Evolutionary conservation across 768 basidiomycete genomes (phyloP).

Genomic region (Rhizopogon vinicolor): DNA sequence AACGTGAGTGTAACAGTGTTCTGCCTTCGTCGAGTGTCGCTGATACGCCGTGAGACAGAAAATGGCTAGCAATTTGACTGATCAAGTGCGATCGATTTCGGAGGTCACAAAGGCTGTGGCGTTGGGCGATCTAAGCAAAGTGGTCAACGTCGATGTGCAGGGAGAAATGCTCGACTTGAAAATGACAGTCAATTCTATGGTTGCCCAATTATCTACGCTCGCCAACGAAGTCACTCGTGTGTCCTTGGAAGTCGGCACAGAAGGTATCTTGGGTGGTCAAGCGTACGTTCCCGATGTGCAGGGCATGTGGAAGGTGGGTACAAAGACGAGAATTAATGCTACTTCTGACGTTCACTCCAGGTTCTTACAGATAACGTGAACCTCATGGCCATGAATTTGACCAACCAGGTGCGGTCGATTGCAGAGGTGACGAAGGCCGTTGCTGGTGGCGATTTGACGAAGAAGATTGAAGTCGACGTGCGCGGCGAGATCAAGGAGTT

Average conservation of each 20-base stretch:
- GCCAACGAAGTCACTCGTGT: slow-evolving; percentile 89
- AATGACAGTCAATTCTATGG: slow-evolving; percentile 78
- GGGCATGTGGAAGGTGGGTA: slow-evolving; percentile 85
- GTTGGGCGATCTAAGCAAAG: slow-evolving; percentile 75
- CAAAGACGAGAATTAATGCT: slow-evolving; percentile 13
- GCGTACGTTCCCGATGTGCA: slow-evolving; percentile 89
- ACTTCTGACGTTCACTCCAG: slow-evolving; percentile 18
- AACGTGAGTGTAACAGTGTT: slow-evolving; percentile 47
- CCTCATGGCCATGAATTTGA: slow-evolving; percentile 86
- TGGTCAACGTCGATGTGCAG: slow-evolving; percentile 88
- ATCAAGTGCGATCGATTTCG: slow-evolving; percentile 89
- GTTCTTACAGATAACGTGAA: slow-evolving; percentile 79
- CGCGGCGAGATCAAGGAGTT: slow-evolving; percentile 88
- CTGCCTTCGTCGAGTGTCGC: neutral
- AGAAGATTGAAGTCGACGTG: slow-evolving; percentile 90
- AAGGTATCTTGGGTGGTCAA: slow-evolving; percentile 92
- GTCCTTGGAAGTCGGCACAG: slow-evolving; percentile 86
- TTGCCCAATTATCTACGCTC: slow-evolving; percentile 63
- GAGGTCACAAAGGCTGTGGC: slow-evolving; percentile 80
- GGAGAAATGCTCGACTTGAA: slow-evolving; percentile 91
- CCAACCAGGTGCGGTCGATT: slow-evolving; percentile 85
- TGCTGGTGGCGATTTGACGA: slow-evolving; percentile 86
- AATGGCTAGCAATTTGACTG: slow-evolving; percentile 83
- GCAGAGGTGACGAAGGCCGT: slow-evolving; percentile 95
- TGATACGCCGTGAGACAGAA: slow-evolving; percentile 40